Evolutionary conservation across 768 basidiomycete species (phyloP), one percentile per base, ranked within the genome.

Genomic region (Leccinellum luteum): DNA sequence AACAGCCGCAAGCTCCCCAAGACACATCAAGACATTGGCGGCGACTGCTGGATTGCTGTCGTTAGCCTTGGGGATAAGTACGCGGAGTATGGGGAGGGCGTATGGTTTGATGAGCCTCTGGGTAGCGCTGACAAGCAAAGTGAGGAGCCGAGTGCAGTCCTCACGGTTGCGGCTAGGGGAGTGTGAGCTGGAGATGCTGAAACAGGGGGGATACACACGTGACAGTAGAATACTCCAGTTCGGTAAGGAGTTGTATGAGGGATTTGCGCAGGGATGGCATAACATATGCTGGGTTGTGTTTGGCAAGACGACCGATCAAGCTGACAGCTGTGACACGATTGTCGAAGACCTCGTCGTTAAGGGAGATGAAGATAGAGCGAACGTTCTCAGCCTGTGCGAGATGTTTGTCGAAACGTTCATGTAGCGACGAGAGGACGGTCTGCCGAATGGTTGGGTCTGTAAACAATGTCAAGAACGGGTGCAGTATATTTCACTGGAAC

Each of bases 321-420:
- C 76, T 75, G 52, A 98, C 92, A 3, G 95, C 95, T n/a, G 88
- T 85, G 27, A 93, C 85, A 21, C 97, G 86, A 69, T 97, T 97
- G 50, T 90, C 89, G 73, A 95, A 98, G 7, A 90, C 87, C 69
- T 98, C 97, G 66, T 99, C 97, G 67, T 98, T 98, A 48, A 99
- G 80, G 0, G 95, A 97, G 61, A 98, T 93, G 76, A 98, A 98
- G 14, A 99, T 78, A 12, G 92, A 95, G 14, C 95, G 85, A n/a
- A 99, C 94, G 68, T 98, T 95, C 74, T 98, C 97, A 0, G 96
- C 94, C 73, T 98, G 97, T 2, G 97, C 92, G 19, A 99, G 83
- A 69, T 99, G 95, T 59, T 93, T 91, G 70, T 99, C 97, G 63
- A 99, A 98, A 21, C 92, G 86, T 60, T 94, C 89, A 67, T 97